These are phyloP conservation scores for Tuber umbilicatum DNA, from an alignment of 495 filamentous ascomycete genomes.

Conservation along the genomic window DNA sequence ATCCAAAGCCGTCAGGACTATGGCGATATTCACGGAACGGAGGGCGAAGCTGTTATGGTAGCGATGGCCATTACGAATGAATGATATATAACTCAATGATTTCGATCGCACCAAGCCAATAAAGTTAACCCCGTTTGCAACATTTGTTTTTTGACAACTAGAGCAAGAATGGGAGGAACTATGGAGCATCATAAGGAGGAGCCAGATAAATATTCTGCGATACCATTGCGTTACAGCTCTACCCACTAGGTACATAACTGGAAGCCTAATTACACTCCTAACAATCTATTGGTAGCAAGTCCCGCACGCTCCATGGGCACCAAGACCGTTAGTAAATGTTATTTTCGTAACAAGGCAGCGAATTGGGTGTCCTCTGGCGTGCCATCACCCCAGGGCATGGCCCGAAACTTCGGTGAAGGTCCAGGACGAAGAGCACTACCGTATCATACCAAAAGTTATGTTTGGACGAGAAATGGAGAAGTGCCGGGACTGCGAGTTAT, in stretches of 20 bases:
- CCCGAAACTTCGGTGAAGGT: not conserved
- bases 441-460: too few relatives aligned
- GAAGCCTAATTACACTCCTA: not conserved
- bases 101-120: not conserved
- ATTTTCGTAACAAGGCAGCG: not conserved
- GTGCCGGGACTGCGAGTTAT: not conserved
- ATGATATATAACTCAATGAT: not conserved
- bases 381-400: not conserved
- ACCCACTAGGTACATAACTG: not conserved
- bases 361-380: not conserved
- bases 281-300: not conserved
- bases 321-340: not conserved
- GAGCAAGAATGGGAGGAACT: not conserved
- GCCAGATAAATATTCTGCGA: not conserved
- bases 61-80: not conserved
- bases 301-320: not conserved
- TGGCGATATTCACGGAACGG: not conserved
- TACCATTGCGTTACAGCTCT: not conserved
- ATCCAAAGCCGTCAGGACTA: not conserved
- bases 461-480: not conserved
- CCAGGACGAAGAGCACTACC: not conserved
- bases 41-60: not conserved
- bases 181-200: not conserved
- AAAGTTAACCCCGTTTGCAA: not conserved
- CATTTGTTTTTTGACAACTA: not conserved